phyloP scores from a whole-genome alignment of 164 flowering plant genomes.

The Magnolia kwangsiensis region DNA sequence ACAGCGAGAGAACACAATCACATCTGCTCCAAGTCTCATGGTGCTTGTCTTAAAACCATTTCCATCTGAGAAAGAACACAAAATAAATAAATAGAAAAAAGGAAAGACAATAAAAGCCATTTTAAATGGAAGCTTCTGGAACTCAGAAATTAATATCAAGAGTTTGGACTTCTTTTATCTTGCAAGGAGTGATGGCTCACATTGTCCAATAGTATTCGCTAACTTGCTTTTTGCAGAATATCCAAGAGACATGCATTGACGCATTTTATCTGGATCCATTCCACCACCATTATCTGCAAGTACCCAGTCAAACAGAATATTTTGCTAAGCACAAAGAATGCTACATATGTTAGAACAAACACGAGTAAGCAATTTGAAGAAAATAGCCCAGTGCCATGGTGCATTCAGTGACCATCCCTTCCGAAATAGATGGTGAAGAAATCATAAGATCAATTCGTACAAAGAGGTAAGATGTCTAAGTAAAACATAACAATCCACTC shows the following conservation, averaged over 20 bases:
- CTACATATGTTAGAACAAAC: background rate
- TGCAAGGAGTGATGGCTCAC: constrained; percentile 33
- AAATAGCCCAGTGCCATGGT: background rate
- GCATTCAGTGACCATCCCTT: background rate
- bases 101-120: background rate
- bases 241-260: constrained; percentile 96
- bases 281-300: constrained; percentile 68
- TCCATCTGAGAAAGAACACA: constrained; percentile 53
- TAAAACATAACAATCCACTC: background rate
- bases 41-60: constrained; percentile 99
- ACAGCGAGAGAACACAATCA: constrained; percentile 87
- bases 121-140: background rate
- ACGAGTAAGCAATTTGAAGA: background rate
- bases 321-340: background rate
- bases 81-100: background rate
- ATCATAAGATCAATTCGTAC: background rate
- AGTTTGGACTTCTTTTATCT: background rate
- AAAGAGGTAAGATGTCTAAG: background rate
- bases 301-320: too few relatives aligned
- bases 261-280: constrained; percentile 88
- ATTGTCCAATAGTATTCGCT: constrained; percentile 91
- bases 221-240: constrained; percentile 88
- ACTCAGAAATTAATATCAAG: background rate
- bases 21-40: constrained; percentile 99
- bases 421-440: background rate